phyloP scores from a whole-genome alignment of 2,329 filamentous ascomycete genomes.

The Venturia asperata region DNA sequence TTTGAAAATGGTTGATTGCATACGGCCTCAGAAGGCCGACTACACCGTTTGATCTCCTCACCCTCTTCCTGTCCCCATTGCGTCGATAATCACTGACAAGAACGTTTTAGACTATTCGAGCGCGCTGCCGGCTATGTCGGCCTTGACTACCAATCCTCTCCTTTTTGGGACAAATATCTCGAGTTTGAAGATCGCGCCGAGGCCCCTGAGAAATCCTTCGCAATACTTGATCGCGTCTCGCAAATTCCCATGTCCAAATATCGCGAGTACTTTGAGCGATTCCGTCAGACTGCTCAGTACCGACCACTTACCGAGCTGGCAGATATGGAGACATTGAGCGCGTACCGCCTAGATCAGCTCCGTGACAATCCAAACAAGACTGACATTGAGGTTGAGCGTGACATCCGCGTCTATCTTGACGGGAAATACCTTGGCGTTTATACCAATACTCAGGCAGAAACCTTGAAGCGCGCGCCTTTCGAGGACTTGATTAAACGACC shows the following conservation, averaged over 20 bases:
- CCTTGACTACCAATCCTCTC: slow-evolving; percentile 86
- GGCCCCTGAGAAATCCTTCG: slow-evolving; percentile 74
- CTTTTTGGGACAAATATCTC: slow-evolving; percentile 98
- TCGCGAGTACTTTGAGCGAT: slow-evolving; percentile 87
- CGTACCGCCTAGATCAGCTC: slow-evolving; percentile 66
- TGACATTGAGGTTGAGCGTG: slow-evolving; percentile 74
- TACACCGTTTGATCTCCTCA: slow-evolving; percentile 20
- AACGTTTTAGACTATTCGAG: slow-evolving; percentile 69
- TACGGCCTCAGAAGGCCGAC: slow-evolving; percentile 19
- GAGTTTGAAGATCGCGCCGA: slow-evolving; percentile 93
- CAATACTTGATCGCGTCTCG: slow-evolving; percentile 73
- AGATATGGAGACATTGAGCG: slow-evolving; percentile 57
- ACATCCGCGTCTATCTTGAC: slow-evolving; percentile 74
- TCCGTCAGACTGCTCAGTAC: slow-evolving; percentile 66
- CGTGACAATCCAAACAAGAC: slow-evolving; percentile 53
- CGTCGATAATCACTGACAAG: slow-evolving; percentile 34
- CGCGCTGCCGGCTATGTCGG: slow-evolving; percentile 78
- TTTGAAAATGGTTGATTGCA: slow-evolving; percentile 23
- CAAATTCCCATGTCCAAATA: slow-evolving; percentile 94
- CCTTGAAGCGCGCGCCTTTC: slow-evolving; percentile 87
- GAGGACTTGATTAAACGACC: slow-evolving; percentile 92
- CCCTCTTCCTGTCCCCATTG: slow-evolving; percentile 20
- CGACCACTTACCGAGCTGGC: slow-evolving; percentile 68
- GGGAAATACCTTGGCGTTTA: slow-evolving; percentile 75
- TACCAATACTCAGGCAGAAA: slow-evolving; percentile 74